These are phyloP conservation scores for Neofusicoccum umdonicola DNA, from an alignment of 2,329 filamentous ascomycete genomes.

Conservation along the genomic window DNA sequence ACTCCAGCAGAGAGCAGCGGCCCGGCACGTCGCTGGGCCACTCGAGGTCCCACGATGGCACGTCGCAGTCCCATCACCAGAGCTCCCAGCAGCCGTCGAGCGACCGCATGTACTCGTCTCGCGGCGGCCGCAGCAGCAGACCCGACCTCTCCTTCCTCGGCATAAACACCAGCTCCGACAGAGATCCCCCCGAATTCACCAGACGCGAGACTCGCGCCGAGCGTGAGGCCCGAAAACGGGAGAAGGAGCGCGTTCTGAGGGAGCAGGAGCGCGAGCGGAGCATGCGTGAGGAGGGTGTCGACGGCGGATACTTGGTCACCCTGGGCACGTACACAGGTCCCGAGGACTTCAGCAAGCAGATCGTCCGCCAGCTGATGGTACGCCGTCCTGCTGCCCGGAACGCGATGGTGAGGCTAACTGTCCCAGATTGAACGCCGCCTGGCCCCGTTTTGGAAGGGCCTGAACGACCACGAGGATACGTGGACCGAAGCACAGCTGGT, in stretches of 20 bases:
- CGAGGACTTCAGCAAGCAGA: constrained; percentile 88
- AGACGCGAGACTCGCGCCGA: constrained; percentile 89
- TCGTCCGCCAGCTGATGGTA: constrained; percentile 90
- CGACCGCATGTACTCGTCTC: constrained; percentile 32
- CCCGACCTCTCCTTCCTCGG: constrained; percentile 61
- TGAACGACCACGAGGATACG: constrained; percentile 81
- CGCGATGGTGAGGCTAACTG: constrained; percentile 18
- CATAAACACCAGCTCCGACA: constrained; percentile 49
- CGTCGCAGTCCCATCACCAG: constrained; percentile 29
- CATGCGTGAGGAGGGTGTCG: constrained; percentile 85
- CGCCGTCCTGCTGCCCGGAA: constrained; percentile 22
- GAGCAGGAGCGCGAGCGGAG: constrained; percentile 86
- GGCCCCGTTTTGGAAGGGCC: constrained; percentile 91
- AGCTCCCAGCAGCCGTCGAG: constrained; percentile 22
- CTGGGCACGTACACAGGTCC: constrained; percentile 87
- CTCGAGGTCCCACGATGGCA: constrained; percentile 25
- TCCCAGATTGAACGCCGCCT: constrained; percentile 85
- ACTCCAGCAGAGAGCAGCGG: constrained; percentile 47
- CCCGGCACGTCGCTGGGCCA: constrained; percentile 33
- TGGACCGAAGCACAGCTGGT: constrained; percentile 98
- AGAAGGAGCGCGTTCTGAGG: constrained; percentile 73
- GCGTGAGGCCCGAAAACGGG: constrained; percentile 78
- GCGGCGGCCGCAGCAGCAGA: constrained; percentile 53
- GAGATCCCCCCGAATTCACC: constrained; percentile 53
- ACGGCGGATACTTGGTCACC: constrained; percentile 92